Percentiles rank a stretch among this genome's conserved stretches.
Evolutionary conservation across 2,329 filamentous ascomycete species (phyloP).

Genomic region (Ophioceras dolichostomum): DNA sequence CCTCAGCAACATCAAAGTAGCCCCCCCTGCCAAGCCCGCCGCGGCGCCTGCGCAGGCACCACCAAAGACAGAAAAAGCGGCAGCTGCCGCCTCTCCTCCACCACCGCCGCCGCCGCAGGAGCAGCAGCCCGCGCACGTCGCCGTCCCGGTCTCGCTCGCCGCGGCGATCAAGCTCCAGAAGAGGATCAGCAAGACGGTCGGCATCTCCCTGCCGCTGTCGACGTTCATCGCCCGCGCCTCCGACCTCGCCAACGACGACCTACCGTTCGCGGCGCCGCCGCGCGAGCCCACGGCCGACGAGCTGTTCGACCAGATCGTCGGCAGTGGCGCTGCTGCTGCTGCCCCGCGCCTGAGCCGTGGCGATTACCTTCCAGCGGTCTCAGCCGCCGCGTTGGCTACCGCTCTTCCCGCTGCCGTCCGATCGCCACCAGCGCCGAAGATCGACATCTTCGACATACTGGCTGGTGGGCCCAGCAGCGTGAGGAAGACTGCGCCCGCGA

Average conservation of each 20-base stretch:
- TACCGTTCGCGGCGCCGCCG: conserved; percentile 49
- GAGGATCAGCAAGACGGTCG: conserved; percentile 64
- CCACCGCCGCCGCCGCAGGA: conserved; percentile 15
- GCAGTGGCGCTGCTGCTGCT: conserved; percentile 16
- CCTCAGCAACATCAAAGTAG: conserved; percentile 87
- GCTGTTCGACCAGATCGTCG: conserved; percentile 72
- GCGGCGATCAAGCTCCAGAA: conserved; percentile 72
- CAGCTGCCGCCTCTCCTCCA: conserved; percentile 4
- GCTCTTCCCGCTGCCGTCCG: conserved; percentile 20
- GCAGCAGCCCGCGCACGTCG: conserved; percentile 42
- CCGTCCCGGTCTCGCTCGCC: conserved; percentile 65
- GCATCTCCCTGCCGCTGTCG: conserved; percentile 69
- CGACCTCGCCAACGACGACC: conserved; percentile 75
- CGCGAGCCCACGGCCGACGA: conserved; percentile 60
- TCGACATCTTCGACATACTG: conserved; percentile 72
- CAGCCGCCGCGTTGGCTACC: conserved; percentile 31
- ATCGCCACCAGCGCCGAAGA: conserved; percentile 21
- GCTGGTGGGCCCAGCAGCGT: conserved; percentile 3
- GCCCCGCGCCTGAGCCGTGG: conserved; percentile 40
- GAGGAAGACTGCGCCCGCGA: conserved; percentile 4
- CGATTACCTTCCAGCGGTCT: conserved; percentile 61
- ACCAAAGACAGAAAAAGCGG: conserved; percentile 18
- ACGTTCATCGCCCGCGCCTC: conserved; percentile 79
- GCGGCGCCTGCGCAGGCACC: conserved; percentile 19
- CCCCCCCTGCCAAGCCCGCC: conserved; percentile 16